Evolutionary conservation across 169 alveolate species (phyloP).

Genomic region (Plasmodium blacklocki): DNA sequence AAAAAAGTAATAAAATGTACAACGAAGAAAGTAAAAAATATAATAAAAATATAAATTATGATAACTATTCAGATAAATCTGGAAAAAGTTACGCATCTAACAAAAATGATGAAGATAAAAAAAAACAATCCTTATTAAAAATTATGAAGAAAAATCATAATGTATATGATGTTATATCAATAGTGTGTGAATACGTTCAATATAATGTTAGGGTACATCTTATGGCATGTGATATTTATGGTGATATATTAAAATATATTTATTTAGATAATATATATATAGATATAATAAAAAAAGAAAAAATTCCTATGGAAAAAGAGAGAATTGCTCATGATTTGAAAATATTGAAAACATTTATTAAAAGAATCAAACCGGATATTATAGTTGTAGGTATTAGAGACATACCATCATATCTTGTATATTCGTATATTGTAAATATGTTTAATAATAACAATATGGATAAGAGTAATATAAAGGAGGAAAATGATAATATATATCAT

Average conservation of each 20-base stretch:
- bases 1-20: not conserved
- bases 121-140: constrained; percentile 22
- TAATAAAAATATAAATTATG: constrained; percentile 11
- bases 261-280: constrained; percentile 42
- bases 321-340: constrained; percentile 43
- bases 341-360: constrained; percentile 13
- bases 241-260: constrained; percentile 49
- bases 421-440: constrained; percentile 22
- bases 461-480: not conserved
- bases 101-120: constrained; percentile 76
- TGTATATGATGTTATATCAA: constrained; percentile 41
- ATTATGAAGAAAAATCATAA: constrained; percentile 53
- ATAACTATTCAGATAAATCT: constrained; percentile 54
- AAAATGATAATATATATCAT: not conserved
- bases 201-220: constrained; percentile 46
- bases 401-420: constrained; percentile 36
- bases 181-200: constrained; percentile 23
- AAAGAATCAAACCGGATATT: constrained; percentile 42
- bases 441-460: not conserved
- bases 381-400: constrained; percentile 61
- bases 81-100: constrained; percentile 50
- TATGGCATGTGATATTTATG: constrained; percentile 71
- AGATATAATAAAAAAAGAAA: constrained; percentile 54
- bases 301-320: constrained; percentile 46
- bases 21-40: constrained; percentile 10